Base-by-base conservation (phyloP, 345 rosid genomes). In the Heritiera fomes region DNA sequence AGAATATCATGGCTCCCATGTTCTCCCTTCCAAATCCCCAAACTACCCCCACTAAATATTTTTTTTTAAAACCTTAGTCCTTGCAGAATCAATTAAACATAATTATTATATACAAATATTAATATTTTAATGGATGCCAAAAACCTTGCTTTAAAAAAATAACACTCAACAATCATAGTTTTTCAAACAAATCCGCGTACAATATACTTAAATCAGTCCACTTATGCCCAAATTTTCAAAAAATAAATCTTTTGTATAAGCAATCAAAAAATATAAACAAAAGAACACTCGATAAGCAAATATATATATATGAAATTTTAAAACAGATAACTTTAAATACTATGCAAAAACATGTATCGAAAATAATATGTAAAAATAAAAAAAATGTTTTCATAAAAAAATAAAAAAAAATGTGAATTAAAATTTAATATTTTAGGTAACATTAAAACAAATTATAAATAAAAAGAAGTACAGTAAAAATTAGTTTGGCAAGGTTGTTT, bases 1-100 rank as follows among this genome's bases (percentile, higher is more conserved):
- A 14, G 45, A 13, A 34, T 2, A 8, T 68, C 2, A 68, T 82
- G 79, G 81, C 50, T 82, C 65, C 75, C 86, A 71, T 78, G 83
- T 81, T 82, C 83, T 82, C n/a, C 0, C n/a, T n/a, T 11, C 6
- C 15, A 8, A 15, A 17, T 56, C 20, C 47, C 32, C 50, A 56
- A 38, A 73, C 65, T 73, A 73, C 32, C 73, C 38, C 55, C 40
- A 28, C 9, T 23, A 28, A 12, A n/a, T 1, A 13, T 1, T 13
- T 1, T 11, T 43, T 46, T 69, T 46, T 2, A 46, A 7, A n/a
- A 8, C 77, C 1, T 56, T 14, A 0, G 0, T 49, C 60, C 45
- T 71, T 50, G 45, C 20, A 28, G 49, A 23, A 71, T 50, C 6
- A 20, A 65, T 17, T 55, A 17, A 55, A 7, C 60, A 55, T 18